A percentile compares a stretch with the other conserved stretches of the same genome.
Evolutionary conservation across 345 rosid species (phyloP).

Genomic region (Corymbia maculata): DNA sequence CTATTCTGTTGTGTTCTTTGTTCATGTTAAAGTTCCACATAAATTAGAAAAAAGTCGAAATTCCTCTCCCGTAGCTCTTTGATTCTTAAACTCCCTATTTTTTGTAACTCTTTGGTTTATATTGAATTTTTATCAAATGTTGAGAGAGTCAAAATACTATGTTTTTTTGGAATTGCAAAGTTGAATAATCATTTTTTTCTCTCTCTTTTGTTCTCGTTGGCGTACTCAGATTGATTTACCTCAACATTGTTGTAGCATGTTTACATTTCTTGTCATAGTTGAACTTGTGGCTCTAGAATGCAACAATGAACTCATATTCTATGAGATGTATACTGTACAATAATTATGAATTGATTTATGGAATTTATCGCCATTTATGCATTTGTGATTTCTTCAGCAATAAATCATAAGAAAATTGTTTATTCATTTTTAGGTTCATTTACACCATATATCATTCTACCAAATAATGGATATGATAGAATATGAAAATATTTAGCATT

Average conservation of each 20-base stretch:
- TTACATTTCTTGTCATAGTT: neutral
- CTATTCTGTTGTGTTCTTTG: too few relatives aligned
- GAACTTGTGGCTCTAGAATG: neutral
- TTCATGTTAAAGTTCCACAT: too few relatives aligned
- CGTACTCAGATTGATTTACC: neutral
- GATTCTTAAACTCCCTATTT: neutral
- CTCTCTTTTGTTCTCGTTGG: neutral
- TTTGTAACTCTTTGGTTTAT: too few relatives aligned
- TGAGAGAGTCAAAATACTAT: neutral
- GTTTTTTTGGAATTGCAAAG: neutral
- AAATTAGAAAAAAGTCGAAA: too few relatives aligned
- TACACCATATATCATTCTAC: neutral
- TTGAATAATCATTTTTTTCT: neutral
- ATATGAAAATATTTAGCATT: too few relatives aligned
- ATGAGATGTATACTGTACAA: too few relatives aligned
- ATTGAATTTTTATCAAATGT: too few relatives aligned
- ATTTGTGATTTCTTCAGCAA: neutral
- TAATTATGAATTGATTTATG: neutral
- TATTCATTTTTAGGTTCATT: too few relatives aligned
- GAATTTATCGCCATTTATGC: neutral
- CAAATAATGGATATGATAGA: too few relatives aligned
- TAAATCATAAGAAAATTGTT: too few relatives aligned
- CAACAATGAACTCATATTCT: neutral
- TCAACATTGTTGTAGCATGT: neutral
- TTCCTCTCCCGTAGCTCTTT: neutral